Conservation (phyloP, 1,139 yeast genomes). For the Pneumocystis oryctolagi region DNA sequence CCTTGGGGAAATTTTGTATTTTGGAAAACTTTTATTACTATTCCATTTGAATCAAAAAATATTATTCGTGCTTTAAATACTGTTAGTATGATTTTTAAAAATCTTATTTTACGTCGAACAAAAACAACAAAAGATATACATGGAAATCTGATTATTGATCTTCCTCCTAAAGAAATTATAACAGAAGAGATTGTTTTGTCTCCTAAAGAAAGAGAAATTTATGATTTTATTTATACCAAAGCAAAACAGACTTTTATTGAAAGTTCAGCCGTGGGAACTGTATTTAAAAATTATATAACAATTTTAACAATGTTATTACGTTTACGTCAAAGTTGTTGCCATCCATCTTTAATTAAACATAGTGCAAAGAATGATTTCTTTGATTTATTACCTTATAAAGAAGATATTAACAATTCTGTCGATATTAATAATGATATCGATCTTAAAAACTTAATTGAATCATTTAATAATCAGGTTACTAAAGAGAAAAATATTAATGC, state of each 20-base stretch:
- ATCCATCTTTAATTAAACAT: conserved; percentile 33
- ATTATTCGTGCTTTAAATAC: conserved; percentile 63
- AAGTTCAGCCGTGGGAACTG: conserved; percentile 45
- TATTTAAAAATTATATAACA: conserved; percentile 60
- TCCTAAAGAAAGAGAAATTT: conserved; percentile 49
- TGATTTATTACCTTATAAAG: conserved; percentile 5
- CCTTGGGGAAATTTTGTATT: conserved; percentile 83
- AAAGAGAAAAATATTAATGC: conserved; percentile 18
- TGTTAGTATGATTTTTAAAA: conserved; percentile 67
- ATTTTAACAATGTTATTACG: conserved; percentile 73
- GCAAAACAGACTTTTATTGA: conserved; percentile 62
- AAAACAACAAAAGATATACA: conserved; percentile 64
- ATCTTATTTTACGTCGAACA: conserved; percentile 70
- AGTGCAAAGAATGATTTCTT: conserved; percentile 11
- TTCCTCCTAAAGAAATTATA: conserved; percentile 62
- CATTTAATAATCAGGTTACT: conserved; percentile 14
- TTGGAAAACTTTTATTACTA: conserved; percentile 79
- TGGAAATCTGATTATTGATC: conserved; percentile 59
- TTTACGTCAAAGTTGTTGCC: conserved; percentile 80
- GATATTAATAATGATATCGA: conserved; percentile 16
- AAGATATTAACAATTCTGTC: conserved; percentile 3
- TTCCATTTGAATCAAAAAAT: conserved; percentile 65
- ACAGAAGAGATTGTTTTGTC: conserved; percentile 56
- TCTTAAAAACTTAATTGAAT: conserved; percentile 17
- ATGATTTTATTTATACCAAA: conserved; percentile 51